A percentile compares a stretch with the other conserved stretches of the same genome.
These are phyloP conservation scores for Mycosphaerella sp. DNA, from an alignment of 2,329 filamentous ascomycete genomes.

Conservation along the genomic window DNA sequence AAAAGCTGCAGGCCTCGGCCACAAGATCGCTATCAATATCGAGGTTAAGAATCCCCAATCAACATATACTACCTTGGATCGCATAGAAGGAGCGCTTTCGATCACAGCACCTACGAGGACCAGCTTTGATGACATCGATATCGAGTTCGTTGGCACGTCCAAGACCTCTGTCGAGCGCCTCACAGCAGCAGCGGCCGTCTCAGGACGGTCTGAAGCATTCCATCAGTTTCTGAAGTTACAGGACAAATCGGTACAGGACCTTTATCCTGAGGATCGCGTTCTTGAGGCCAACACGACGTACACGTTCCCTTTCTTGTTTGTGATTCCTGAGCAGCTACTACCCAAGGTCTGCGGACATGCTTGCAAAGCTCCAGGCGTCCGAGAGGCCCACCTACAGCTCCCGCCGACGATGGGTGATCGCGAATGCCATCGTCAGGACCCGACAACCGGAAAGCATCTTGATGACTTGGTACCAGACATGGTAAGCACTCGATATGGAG, in stretches of 20 bases:
- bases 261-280: conserved; percentile 51
- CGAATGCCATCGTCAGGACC: conserved; percentile 16
- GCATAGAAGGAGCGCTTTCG: conserved; percentile 49
- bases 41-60: conserved; percentile 36
- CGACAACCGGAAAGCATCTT: conserved; percentile 47
- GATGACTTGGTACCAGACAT: conserved; percentile 61
- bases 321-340: conserved; percentile 55
- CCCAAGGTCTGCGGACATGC: conserved; percentile 54
- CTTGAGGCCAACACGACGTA: conserved; percentile 52
- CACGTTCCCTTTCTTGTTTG: conserved; percentile 58
- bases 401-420: conserved; percentile 49
- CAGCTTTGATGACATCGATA: conserved; percentile 53
- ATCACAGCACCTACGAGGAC: conserved; percentile 49
- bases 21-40: conserved; percentile 41
- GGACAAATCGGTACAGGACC: conserved; percentile 36
- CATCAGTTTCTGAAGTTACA: conserved; percentile 58
- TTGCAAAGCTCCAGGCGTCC: conserved; percentile 47
- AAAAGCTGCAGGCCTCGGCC: conserved; percentile 23
- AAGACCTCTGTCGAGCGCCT: conserved; percentile 52
- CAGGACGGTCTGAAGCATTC: conserved; percentile 50
- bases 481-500: conserved; percentile 53
- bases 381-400: conserved; percentile 51
- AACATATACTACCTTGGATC: conserved; percentile 53
- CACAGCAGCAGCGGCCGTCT: conserved; percentile 46
- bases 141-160: conserved; percentile 51